Conservation (phyloP, 2,329 filamentous ascomycete genomes). For the Alternaria angustiovoidea region DNA sequence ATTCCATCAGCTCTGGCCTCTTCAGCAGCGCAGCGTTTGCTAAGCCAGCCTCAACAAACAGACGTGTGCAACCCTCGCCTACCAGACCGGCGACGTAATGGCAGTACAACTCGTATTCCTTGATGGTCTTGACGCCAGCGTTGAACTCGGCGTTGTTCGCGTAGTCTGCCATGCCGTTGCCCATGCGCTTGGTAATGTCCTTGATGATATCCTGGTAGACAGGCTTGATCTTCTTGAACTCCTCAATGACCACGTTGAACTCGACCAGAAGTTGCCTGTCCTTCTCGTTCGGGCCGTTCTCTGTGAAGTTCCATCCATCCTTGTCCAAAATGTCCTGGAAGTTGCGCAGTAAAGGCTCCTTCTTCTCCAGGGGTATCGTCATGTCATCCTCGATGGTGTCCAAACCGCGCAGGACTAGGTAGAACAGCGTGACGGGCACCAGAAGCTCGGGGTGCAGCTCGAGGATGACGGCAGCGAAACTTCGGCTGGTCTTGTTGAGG, state of each 20-base stretch:
- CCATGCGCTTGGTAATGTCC: slow-evolving; percentile 94
- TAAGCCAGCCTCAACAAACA: slow-evolving; percentile 87
- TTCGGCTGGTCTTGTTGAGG: slow-evolving; percentile 87
- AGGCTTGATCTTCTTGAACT: slow-evolving; percentile 88
- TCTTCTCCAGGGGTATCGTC: slow-evolving; percentile 81
- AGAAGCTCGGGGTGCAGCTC: slow-evolving; percentile 95
- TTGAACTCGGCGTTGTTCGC: slow-evolving; percentile 83
- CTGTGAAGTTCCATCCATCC: slow-evolving; percentile 90
- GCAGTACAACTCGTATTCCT: slow-evolving; percentile 96
- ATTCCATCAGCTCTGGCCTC: slow-evolving; percentile 82
- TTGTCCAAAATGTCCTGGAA: slow-evolving; percentile 81
- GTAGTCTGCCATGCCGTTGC: slow-evolving; percentile 98
- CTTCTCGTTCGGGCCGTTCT: slow-evolving; percentile 90
- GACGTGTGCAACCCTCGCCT: slow-evolving; percentile 86
- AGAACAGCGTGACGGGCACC: slow-evolving; percentile 89
- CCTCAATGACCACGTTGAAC: slow-evolving; percentile 84
- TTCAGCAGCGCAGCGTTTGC: slow-evolving; percentile 86
- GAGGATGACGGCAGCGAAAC: slow-evolving; percentile 91
- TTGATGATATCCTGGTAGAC: slow-evolving; percentile 86
- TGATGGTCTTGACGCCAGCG: slow-evolving; percentile 80
- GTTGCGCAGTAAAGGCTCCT: slow-evolving; percentile 83
- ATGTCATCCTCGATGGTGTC: slow-evolving; percentile 99
- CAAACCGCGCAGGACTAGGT: slow-evolving; percentile 87
- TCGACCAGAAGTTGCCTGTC: slow-evolving; percentile 90
- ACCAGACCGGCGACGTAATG: slow-evolving; percentile 99